Conservation (phyloP, 225 moss, liverwort and hornwort genomes). For the Takakia lepidozioides region DNA sequence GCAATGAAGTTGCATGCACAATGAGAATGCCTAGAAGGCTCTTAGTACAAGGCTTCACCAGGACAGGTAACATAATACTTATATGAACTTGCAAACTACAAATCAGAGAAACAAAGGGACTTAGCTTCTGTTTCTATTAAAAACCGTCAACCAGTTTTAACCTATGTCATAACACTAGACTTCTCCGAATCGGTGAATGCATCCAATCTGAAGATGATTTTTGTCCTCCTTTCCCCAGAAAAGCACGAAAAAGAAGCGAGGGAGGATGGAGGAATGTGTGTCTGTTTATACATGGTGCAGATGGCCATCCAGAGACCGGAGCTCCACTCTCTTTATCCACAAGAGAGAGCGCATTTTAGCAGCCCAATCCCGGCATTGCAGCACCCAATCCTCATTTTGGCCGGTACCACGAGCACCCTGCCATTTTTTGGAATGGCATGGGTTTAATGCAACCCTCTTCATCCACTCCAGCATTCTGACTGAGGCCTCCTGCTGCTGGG, state of each 20-base stretch:
- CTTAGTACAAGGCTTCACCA: background rate
- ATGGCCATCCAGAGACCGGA: conserved; percentile 37
- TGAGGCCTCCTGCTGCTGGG: conserved; percentile 34
- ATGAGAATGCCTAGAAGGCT: background rate
- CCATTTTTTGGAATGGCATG: conserved; percentile 33
- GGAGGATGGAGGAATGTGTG: conserved; percentile 6
- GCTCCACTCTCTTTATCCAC: conserved; percentile 54
- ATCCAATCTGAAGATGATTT: background rate
- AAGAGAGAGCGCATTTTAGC: conserved; percentile 50
- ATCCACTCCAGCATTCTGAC: conserved; percentile 72
- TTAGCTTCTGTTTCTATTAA: background rate
- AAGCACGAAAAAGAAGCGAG: background rate
- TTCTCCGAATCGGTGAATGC: background rate
- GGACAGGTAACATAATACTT: conserved; percentile 1
- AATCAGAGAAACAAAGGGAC: background rate
- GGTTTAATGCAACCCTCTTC: conserved; percentile 50
- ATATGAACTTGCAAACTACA: background rate
- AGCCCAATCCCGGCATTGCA: conserved; percentile 49
- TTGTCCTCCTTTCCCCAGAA: background rate
- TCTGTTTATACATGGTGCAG: conserved; percentile 31
- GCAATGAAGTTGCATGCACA: conserved; percentile 15
- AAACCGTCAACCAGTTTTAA: background rate
- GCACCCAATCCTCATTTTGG: conserved; percentile 54
- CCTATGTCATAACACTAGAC: background rate
- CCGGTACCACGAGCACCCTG: conserved; percentile 35